These are phyloP conservation scores for Xylaria intraflava DNA, from an alignment of 495 filamentous ascomycete species.

Conservation along the genomic window DNA sequence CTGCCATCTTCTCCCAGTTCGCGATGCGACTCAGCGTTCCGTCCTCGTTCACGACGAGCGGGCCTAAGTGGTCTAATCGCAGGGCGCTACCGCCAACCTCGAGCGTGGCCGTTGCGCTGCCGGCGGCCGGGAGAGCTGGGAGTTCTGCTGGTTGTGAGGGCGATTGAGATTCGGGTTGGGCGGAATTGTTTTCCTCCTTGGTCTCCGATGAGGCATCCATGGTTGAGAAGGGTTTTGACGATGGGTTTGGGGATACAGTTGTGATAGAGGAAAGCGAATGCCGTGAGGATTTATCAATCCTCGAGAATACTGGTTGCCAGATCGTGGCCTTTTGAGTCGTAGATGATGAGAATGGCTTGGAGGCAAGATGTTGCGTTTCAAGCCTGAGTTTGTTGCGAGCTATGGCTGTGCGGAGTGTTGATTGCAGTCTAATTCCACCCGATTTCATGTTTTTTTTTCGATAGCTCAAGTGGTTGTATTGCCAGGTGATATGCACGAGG, in stretches of 20 bases:
- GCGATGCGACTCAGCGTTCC: constrained; percentile 57
- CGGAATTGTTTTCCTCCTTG: not conserved
- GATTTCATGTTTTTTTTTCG: constrained; percentile 4
- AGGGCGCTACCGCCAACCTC: constrained; percentile 46
- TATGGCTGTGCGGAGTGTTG: not conserved
- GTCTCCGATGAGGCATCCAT: constrained; percentile 2
- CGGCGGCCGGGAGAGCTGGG: constrained; percentile 19
- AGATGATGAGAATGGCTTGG: not conserved
- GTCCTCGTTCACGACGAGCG: constrained; percentile 62
- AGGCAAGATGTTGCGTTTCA: constrained; percentile 1
- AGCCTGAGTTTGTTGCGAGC: not conserved
- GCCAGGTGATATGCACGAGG: not conserved
- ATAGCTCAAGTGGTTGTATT: not conserved
- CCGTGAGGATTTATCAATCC: not conserved
- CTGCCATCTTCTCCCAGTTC: constrained; percentile 63
- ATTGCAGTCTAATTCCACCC: not conserved
- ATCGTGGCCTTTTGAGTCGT: not conserved
- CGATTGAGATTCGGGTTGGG: constrained; percentile 1
- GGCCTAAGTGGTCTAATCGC: constrained; percentile 54
- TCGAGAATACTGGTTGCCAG: not conserved
- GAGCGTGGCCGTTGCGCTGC: constrained; percentile 21
- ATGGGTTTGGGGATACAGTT: not conserved
- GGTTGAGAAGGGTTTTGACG: not conserved
- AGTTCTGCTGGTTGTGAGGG: constrained; percentile 1
- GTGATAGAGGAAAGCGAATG: not conserved